Conservation (phyloP, 148 eudicot species). For the Agrostemma githago region DNA sequence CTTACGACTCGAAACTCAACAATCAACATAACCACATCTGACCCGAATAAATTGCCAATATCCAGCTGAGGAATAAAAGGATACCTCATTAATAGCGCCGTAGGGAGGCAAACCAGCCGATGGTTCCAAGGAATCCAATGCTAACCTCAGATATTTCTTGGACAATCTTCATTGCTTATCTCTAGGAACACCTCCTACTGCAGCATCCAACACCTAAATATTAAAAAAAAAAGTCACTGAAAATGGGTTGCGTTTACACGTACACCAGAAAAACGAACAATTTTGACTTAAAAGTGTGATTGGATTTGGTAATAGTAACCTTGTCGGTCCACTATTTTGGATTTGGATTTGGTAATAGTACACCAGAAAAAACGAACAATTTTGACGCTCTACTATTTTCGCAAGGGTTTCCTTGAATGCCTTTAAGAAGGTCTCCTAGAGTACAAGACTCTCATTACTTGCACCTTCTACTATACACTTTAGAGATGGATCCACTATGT, state of each 20-base stretch:
- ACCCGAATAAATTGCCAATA: no score
- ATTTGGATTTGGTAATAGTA: no score
- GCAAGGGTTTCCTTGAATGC: conserved; percentile 55
- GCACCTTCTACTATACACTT: conserved; percentile 25
- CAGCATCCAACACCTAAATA: conserved; percentile 51
- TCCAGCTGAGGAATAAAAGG: no score
- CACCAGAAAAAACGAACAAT: no score
- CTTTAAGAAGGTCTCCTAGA: conserved; percentile 56
- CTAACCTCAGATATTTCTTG: conserved; percentile 54
- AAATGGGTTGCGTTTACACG: no score
- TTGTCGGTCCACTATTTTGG: conserved; percentile 79
- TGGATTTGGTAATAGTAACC: conserved; percentile 37
- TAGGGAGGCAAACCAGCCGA: conserved; percentile 82
- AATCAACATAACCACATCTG: no score
- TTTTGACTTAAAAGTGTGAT: background rate
- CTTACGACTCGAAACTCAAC: no score
- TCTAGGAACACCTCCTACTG: conserved; percentile 47
- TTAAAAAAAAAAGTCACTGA: no score
- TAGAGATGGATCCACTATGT: conserved; percentile 59
- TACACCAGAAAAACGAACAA: background rate
- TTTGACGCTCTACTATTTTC: conserved; percentile 46
- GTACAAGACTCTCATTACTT: conserved; percentile 28
- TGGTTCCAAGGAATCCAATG: conserved; percentile 64
- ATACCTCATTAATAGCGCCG: conserved; percentile 80
- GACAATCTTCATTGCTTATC: conserved; percentile 62